A percentile compares a stretch with the other conserved stretches of the same genome.
Evolutionary conservation across 495 filamentous ascomycete species (phyloP).

Genomic region (Monascus purpureus): DNA sequence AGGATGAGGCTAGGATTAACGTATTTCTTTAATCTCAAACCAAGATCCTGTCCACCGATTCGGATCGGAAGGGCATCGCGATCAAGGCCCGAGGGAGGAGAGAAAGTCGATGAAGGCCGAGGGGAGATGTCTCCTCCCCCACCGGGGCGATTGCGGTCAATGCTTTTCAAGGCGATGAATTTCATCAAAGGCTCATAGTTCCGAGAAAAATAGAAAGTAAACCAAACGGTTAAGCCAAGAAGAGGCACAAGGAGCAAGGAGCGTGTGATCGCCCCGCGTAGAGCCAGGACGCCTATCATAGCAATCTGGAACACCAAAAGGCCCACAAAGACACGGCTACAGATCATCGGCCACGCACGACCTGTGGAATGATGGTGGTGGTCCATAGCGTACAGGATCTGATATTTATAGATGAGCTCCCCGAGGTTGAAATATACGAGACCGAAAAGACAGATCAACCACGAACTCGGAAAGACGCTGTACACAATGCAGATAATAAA

Average conservation of each 20-base stretch:
- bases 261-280: conserved; percentile 54
- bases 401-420: conserved; percentile 94
- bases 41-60: conserved; percentile 26
- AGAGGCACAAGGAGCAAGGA: conserved; percentile 65
- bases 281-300: conserved; percentile 74
- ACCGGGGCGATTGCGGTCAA: conserved; percentile 40
- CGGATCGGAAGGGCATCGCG: conserved; percentile 29
- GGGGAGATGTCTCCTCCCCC: conserved; percentile 21
- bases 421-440: conserved; percentile 80
- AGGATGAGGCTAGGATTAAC: conserved; percentile 31
- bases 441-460: conserved; percentile 68
- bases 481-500: conserved; percentile 94
- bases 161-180: conserved; percentile 83
- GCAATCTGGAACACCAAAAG: conserved; percentile 78
- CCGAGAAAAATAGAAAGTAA: conserved; percentile 56
- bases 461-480: conserved; percentile 72
- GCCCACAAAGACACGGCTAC: conserved; percentile 73
- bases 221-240: conserved; percentile 68
- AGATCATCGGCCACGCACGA: conserved; percentile 88
- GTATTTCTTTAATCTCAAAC: conserved; percentile 29
- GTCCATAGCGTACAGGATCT: conserved; percentile 96
- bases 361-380: conserved; percentile 92
- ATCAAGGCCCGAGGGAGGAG: conserved; percentile 28
- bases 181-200: conserved; percentile 76
- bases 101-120: conserved; percentile 23